phyloP scores from a whole-genome alignment of 2,329 filamentous ascomycete species.

The Claviceps sp. region DNA sequence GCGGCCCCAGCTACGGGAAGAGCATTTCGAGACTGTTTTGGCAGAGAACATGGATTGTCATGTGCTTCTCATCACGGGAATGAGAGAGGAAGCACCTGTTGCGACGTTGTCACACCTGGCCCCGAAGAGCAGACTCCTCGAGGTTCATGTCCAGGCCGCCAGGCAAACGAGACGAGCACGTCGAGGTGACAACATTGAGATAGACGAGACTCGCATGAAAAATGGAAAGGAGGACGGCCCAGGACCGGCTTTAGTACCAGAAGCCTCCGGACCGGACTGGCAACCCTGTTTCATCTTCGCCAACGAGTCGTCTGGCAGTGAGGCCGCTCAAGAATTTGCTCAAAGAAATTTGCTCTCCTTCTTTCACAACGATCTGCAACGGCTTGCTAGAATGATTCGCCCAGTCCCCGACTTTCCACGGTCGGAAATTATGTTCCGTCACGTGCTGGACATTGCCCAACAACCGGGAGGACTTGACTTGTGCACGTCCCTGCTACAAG shows the following conservation, averaged over 20 bases:
- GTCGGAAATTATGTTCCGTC: slow-evolving; percentile 38
- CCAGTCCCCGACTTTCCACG: slow-evolving; percentile 35
- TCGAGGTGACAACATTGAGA: slow-evolving; percentile 10
- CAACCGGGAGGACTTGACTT: slow-evolving; percentile 34
- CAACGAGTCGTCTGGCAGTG: slow-evolving; percentile 32
- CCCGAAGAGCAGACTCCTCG: slow-evolving; percentile 36
- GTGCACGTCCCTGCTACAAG: slow-evolving; percentile 35
- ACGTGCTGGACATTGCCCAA: slow-evolving; percentile 43
- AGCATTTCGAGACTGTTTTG: slow-evolving; percentile 37
- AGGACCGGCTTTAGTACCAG: background rate
- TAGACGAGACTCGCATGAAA: background rate
- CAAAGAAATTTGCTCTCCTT: slow-evolving; percentile 17
- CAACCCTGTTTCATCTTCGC: slow-evolving; percentile 33
- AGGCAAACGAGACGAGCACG: slow-evolving; percentile 23
- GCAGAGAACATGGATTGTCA: slow-evolving; percentile 27
- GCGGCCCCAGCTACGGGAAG: slow-evolving; percentile 32
- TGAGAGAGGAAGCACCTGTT: slow-evolving; percentile 48
- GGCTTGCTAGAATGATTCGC: slow-evolving; percentile 36
- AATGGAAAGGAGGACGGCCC: no score
- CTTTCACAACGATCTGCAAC: slow-evolving; percentile 23
- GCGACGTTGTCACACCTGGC: slow-evolving; percentile 40
- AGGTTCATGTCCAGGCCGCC: slow-evolving; percentile 34
- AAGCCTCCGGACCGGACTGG: background rate
- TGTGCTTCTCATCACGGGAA: slow-evolving; percentile 47
- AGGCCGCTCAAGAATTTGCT: slow-evolving; percentile 27